Conservation (phyloP, 116 monocot species). For the Papilionanthe hybrid region DNA sequence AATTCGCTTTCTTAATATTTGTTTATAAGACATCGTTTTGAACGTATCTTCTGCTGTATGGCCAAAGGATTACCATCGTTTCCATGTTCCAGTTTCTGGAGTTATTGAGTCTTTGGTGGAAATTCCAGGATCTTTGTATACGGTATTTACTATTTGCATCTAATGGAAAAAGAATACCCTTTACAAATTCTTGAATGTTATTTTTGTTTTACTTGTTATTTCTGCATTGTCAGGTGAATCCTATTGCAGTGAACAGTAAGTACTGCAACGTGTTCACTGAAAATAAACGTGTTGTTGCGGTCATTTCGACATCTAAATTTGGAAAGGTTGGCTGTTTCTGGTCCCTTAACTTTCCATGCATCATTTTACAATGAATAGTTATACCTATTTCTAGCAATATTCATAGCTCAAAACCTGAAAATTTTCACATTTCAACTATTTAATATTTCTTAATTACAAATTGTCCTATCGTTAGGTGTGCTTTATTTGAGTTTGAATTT, state of each 20-base stretch:
- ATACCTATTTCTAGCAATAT: background rate
- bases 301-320: conserved; percentile 81
- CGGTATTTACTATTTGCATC: conserved; percentile 39
- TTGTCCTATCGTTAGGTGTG: too few species aligned
- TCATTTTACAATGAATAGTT: background rate
- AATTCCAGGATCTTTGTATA: conserved; percentile 86
- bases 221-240: conserved; percentile 70
- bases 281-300: conserved; percentile 83
- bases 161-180: background rate
- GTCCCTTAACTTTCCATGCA: too few species aligned
- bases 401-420: background rate
- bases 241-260: conserved; percentile 96
- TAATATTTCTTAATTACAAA: background rate
- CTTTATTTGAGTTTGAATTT: too few species aligned
- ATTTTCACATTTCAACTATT: background rate
- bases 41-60: conserved; percentile 13
- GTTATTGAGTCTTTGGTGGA: conserved; percentile 66
- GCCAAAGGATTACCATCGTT: conserved; percentile 92
- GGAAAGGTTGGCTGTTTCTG: conserved; percentile 69
- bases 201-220: conserved; percentile 9
- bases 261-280: conserved; percentile 99
- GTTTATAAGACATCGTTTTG: background rate
- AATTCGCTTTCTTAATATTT: background rate
- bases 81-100: conserved; percentile 93
- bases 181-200: background rate